phyloP scores from a whole-genome alignment of 2,329 filamentous ascomycete species.

The Phaeophleospora eucalypticola region DNA sequence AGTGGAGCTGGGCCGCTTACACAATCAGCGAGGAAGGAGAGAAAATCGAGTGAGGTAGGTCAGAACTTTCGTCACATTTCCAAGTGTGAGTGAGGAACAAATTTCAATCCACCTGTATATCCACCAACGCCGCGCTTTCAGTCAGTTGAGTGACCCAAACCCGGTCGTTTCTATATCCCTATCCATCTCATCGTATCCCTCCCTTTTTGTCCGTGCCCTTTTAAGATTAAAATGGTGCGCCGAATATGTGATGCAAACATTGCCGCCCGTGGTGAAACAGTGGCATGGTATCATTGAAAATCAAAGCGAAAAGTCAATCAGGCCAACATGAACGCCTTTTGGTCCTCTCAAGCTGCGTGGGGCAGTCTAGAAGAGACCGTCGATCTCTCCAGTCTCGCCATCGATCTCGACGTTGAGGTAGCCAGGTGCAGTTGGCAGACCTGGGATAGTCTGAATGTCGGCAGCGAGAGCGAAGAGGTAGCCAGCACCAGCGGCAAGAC shows the following conservation, averaged over 20 bases:
- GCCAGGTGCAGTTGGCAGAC: conserved; percentile 87
- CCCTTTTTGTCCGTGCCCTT: conserved; percentile 1
- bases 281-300: conserved; percentile 11
- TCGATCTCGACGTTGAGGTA: conserved; percentile 86
- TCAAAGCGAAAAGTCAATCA: not conserved
- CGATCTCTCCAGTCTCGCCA: conserved; percentile 50
- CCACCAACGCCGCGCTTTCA: conserved; percentile 22
- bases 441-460: conserved; percentile 97
- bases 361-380: conserved; percentile 70
- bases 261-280: conserved; percentile 21
- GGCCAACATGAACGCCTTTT: not conserved
- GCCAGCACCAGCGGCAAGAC: conserved; percentile 89
- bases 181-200: conserved; percentile 3
- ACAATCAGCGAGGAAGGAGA: too few species aligned
- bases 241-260: conserved; percentile 5
- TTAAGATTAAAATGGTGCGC: conserved; percentile 8
- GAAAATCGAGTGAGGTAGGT: too few species aligned
- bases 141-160: conserved; percentile 20
- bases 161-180: conserved; percentile 4
- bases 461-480: conserved; percentile 94
- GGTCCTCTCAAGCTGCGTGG: too few species aligned
- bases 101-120: not conserved
- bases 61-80: too few species aligned
- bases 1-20: too few species aligned
- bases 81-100: too few species aligned